phyloP scores from a whole-genome alignment of 2,329 filamentous ascomycete species.

The Colletotrichum cordylinicola region DNA sequence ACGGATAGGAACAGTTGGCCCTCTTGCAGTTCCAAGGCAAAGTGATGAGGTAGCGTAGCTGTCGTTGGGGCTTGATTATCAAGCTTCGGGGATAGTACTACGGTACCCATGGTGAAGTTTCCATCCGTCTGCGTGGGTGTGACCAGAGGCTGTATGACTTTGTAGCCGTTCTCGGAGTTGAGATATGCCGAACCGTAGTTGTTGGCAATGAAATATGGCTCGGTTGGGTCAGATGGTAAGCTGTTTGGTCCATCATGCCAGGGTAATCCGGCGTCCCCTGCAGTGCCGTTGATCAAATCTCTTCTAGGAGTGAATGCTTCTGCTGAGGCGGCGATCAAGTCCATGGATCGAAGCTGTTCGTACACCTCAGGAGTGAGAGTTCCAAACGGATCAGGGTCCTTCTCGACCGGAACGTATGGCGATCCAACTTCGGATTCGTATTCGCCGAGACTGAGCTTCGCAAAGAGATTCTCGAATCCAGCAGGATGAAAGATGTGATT shows the following conservation, averaged over 20 bases:
- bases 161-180: constrained; percentile 41
- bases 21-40: constrained; percentile 30
- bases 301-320: constrained; percentile 43
- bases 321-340: background rate
- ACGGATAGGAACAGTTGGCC: constrained; percentile 26
- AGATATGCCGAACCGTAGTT: constrained; percentile 51
- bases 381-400: background rate
- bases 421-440: background rate
- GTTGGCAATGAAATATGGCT: constrained; percentile 49
- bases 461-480: constrained; percentile 51
- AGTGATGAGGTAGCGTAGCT: constrained; percentile 1
- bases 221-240: constrained; percentile 31
- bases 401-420: constrained; percentile 2
- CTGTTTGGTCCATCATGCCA: constrained; percentile 44
- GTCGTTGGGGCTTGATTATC: background rate
- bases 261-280: constrained; percentile 28
- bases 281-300: constrained; percentile 45
- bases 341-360: background rate
- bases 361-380: constrained; percentile 35
- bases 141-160: constrained; percentile 49
- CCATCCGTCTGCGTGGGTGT: constrained; percentile 41
- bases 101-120: constrained; percentile 50
- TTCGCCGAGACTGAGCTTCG: constrained; percentile 32
- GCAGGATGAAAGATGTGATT: constrained; percentile 49
- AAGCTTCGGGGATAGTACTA: constrained; percentile 34